Evolutionary conservation across 2,329 filamentous ascomycete species (phyloP), one percentile per base, ranked within the genome.

Genomic region (Acrocalymma vagum): DNA sequence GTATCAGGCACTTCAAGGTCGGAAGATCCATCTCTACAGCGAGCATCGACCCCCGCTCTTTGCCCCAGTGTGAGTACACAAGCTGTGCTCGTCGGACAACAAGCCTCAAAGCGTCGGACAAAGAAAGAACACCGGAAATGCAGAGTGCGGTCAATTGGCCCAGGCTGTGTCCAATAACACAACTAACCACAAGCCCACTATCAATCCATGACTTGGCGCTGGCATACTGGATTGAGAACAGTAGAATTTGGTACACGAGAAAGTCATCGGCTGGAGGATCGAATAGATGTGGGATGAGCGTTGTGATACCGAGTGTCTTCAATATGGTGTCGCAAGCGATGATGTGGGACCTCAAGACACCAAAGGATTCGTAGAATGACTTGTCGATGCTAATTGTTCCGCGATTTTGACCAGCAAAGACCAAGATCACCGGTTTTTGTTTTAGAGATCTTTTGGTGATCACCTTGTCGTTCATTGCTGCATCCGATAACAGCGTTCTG

Each of bases 131-230:
- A 0, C 69, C 69, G 3, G 68, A 60, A 0, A 74, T 49, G 10
- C 55, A 58, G 3, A 73, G 43, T 2, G 69, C 71, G 0, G 70
- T 68, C 1, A 74, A 41, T 38, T 75, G 55, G 5, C 72, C 72
- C 27, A 75, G 65, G 36, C 67, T 72, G 40, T 75, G 72, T 0
- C 72, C 72, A 7, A 66, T 28, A 3, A 62, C 38, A 9, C 47
- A 30, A 9, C 38, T 37, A 2, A 38, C 26, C 16, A 29, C 16
- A 0, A 60, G 17, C 3, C 53, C 58, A 16, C 40, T 51, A 1
- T 54, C 48, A 1, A 63, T 58, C 62, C 63, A 67, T 5, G 48
- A 36, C 21, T 41, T 55, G 1, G 66, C 66, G 2, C 52, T 47
- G 10, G 55, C 38, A 37, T 64, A 67, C 42, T 72, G 64, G 2